Evolutionary conservation across 768 basidiomycete species (phyloP).

Genomic region (Dacryopinax spathularia): DNA sequence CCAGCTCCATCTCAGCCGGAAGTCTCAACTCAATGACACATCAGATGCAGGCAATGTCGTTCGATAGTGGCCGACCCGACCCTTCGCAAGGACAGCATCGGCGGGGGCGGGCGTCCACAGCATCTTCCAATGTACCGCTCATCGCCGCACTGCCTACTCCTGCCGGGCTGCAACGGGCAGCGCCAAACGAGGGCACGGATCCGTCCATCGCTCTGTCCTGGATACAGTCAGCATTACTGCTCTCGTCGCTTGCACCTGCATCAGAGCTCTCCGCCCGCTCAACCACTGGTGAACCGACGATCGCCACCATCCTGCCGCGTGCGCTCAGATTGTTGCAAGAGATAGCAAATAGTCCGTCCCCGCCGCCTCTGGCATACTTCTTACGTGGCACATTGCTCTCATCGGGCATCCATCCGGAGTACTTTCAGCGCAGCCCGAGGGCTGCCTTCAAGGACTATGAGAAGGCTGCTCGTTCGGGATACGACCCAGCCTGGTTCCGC

Average conservation of each 20-base stretch:
- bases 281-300: not conserved
- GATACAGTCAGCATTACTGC: not conserved
- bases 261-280: not conserved
- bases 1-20: not conserved
- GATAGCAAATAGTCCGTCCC: not conserved
- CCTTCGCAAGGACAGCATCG: not conserved
- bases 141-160: not conserved
- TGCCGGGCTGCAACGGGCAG: not conserved
- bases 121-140: not conserved
- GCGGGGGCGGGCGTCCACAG: not conserved
- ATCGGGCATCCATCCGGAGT: conserved; percentile 29
- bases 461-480: conserved; percentile 61
- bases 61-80: not conserved
- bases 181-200: not conserved
- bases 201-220: not conserved
- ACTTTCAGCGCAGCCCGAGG: conserved; percentile 51
- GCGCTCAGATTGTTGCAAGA: not conserved
- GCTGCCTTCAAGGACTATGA: conserved; percentile 85
- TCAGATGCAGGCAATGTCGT: not conserved
- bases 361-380: not conserved
- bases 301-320: not conserved
- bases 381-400: not conserved
- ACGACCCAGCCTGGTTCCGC: conserved; percentile 74
- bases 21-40: not conserved
- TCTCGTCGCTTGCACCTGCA: not conserved